phyloP scores from a whole-genome alignment of 805 yeast species.

The Yarrowia sp. region DNA sequence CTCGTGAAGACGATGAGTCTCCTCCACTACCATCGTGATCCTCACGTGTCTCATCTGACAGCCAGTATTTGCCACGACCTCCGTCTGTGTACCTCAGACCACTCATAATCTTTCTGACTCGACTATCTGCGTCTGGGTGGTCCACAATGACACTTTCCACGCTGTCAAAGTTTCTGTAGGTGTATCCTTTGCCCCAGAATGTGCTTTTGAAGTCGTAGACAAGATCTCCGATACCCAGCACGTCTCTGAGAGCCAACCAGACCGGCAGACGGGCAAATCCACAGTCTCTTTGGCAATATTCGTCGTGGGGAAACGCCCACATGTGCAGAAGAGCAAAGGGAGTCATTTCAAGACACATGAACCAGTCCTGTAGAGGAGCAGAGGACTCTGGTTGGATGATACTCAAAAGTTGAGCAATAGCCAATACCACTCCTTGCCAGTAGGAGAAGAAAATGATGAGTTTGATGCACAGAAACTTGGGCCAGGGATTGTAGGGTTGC shows the following conservation, averaged over 20 bases:
- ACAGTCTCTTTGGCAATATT: slow-evolving; percentile 64
- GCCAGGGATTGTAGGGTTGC: slow-evolving; percentile 78
- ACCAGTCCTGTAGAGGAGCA: slow-evolving; percentile 63
- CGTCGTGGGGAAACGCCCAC: slow-evolving; percentile 74
- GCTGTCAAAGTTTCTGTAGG: slow-evolving; percentile 79
- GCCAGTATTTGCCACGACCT: slow-evolving; percentile 83
- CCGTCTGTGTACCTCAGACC: slow-evolving; percentile 79
- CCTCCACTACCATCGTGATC: not conserved
- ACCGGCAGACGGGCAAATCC: slow-evolving; percentile 65
- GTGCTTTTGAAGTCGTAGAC: slow-evolving; percentile 71
- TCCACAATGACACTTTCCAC: slow-evolving; percentile 61
- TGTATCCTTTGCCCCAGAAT: slow-evolving; percentile 66
- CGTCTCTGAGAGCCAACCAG: slow-evolving; percentile 66
- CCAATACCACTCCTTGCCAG: slow-evolving; percentile 81
- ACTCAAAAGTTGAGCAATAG: slow-evolving; percentile 39
- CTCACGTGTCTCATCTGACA: slow-evolving; percentile 38
- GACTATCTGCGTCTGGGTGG: slow-evolving; percentile 62
- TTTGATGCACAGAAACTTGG: slow-evolving; percentile 89
- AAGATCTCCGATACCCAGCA: slow-evolving; percentile 73
- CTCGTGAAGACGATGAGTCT: not conserved
- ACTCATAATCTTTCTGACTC: slow-evolving; percentile 67
- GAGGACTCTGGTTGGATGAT: slow-evolving; percentile 25
- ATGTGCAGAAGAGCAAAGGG: slow-evolving; percentile 88
- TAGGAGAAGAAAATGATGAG: slow-evolving; percentile 94
- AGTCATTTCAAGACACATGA: slow-evolving; percentile 78